Percentiles rank a stretch among this genome's conserved stretches.
Conservation (phyloP, 2,329 filamentous ascomycete species). For the Diaporthe amygdali region DNA sequence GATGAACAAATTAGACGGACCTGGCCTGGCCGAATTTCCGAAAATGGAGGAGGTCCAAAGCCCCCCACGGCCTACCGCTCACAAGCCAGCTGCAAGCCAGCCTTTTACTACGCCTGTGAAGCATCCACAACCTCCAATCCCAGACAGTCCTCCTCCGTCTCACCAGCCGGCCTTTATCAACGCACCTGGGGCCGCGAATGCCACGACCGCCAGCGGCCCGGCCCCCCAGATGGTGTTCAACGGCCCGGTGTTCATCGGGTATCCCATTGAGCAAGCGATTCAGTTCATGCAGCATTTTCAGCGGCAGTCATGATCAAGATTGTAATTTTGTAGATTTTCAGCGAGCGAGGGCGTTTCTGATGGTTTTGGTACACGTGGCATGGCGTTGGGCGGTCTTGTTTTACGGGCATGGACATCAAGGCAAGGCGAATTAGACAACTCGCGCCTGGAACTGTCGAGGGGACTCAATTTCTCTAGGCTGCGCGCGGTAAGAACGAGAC, state of each 20-base stretch:
- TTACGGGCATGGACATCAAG: neutral
- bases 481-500: neutral
- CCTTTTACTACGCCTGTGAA: slow-evolving; percentile 29
- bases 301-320: slow-evolving; percentile 29
- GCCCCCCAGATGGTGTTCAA: slow-evolving; percentile 82
- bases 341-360: slow-evolving; percentile 21
- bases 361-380: neutral
- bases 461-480: neutral
- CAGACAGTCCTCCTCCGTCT: slow-evolving; percentile 34
- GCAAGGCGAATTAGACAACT: neutral
- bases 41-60: slow-evolving; percentile 26
- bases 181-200: slow-evolving; percentile 40
- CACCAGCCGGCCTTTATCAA: slow-evolving; percentile 60
- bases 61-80: neutral
- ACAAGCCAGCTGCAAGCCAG: slow-evolving; percentile 8
- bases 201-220: slow-evolving; percentile 32
- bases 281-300: slow-evolving; percentile 71
- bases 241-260: slow-evolving; percentile 93
- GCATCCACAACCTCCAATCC: slow-evolving; percentile 28
- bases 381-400: neutral
- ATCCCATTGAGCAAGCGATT: slow-evolving; percentile 82
- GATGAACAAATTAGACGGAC: slow-evolving; percentile 26
- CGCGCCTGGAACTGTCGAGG: neutral
- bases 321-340: neutral
- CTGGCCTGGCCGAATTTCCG: slow-evolving; percentile 23